Evolutionary conservation across 805 yeast species (phyloP), one percentile per base, ranked within the genome.

Genomic region (Wickerhamomyces hampshirensis): DNA sequence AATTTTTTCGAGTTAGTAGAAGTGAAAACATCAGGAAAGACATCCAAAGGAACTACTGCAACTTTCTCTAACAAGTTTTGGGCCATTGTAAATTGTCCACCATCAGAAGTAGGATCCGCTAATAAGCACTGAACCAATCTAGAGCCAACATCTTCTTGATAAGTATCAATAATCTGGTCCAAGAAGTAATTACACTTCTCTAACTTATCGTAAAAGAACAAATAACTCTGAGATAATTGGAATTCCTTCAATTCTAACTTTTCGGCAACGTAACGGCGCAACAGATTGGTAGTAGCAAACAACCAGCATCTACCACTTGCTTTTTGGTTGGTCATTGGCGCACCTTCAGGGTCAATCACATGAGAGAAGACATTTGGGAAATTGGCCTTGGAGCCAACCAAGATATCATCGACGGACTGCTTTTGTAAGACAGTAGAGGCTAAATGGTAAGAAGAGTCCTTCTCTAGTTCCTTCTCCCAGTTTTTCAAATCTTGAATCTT

Each of bases 1-100:
- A 84, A 65, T 40, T 53, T 52, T 30, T 47, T 39, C 13, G 80
- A 69, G 13, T 62, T 58, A 4, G 84, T 72, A 28, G 76, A 73
- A 37, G 63, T 66, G 18, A 76, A 66, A 37, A 76, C 68, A 57
- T 86, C 95, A 9, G 91, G 89, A 62, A 72, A 87, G 13, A 75
- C 58, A 45, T 72, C 75, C 52, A 80, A 68, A 26, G 96, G 96
- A 35, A 86, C 84, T 35, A 83, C 55, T 19, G 95, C 95, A 50
- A 86, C 87, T 60, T 86, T 87, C 44, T 77, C 76, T 34, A 85
- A 73, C 39, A 87, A 57, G 59, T 85, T 84, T 33, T 80, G 68
- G 56, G 84, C 75, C 93, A 86, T 82, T 46, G 83, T 80, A 70
- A 83, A 85, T 60, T 86, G 95, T 35, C 96, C 95, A 48, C 96